phyloP scores from a whole-genome alignment of 495 filamentous ascomycete genomes.

The Hyphodiscus hymeniophilus region DNA sequence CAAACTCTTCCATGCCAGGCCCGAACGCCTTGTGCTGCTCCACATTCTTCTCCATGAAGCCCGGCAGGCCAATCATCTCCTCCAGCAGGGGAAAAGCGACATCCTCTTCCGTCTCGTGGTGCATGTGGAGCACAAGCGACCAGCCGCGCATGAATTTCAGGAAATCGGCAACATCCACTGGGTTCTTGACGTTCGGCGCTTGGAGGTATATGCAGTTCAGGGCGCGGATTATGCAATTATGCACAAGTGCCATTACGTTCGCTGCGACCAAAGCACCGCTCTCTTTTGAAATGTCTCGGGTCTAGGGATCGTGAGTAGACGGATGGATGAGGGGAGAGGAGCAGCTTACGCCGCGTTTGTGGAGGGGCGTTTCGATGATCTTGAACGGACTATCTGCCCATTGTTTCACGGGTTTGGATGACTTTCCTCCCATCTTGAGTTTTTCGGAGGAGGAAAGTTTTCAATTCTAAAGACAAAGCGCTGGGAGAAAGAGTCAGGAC shows the following conservation, averaged over 20 bases:
- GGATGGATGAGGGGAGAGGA: not conserved
- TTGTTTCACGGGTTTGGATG: slow-evolving; percentile 18
- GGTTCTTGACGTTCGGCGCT: slow-evolving; percentile 29
- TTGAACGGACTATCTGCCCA: slow-evolving; percentile 30
- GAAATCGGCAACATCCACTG: slow-evolving; percentile 31
- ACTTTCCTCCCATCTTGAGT: slow-evolving; percentile 13
- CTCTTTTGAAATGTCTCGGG: slow-evolving; percentile 8
- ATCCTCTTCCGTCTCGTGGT: slow-evolving; percentile 28
- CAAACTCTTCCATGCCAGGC: slow-evolving; percentile 24
- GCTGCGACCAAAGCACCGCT: slow-evolving; percentile 22
- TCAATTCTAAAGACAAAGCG: too few species aligned
- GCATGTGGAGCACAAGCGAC: slow-evolving; percentile 24
- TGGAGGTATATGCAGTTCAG: slow-evolving; percentile 43
- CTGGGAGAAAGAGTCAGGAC: too few species aligned
- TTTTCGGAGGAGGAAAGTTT: slow-evolving; percentile 28
- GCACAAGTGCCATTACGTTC: slow-evolving; percentile 34
- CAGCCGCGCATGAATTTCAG: slow-evolving; percentile 28
- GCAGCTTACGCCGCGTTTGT: slow-evolving; percentile 12
- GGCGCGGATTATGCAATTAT: slow-evolving; percentile 40
- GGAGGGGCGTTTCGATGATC: slow-evolving; percentile 19
- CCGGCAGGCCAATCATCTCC: slow-evolving; percentile 13
- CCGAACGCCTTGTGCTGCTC: slow-evolving; percentile 29
- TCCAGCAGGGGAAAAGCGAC: slow-evolving; percentile 28
- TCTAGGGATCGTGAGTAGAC: not conserved
- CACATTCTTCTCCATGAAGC: slow-evolving; percentile 20